Evolutionary conservation across 768 basidiomycete species (phyloP), one percentile per base, ranked within the genome.

Genomic region (Russula lepida): DNA sequence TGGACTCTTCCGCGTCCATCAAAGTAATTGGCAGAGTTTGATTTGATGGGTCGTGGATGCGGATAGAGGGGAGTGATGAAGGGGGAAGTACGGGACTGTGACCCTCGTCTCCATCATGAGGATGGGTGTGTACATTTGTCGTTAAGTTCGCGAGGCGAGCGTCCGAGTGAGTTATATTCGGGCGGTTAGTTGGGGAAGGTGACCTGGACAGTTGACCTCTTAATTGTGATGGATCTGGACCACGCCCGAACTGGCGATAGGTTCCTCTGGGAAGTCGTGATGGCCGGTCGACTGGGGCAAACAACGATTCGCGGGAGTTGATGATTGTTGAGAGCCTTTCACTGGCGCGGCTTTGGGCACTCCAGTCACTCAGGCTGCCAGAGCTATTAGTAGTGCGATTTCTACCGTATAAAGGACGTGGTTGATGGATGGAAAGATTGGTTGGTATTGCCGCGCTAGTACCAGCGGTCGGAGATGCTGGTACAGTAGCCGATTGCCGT

Each of bases 211-310:
- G 17, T 13, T 25, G 61, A 12, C 32, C 61, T 39, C 35, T 51
- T 37, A 54, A 55, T 0, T 37, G 54, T 12, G 54, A 51, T 15
- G 39, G 23, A 4, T 48, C 47, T 0, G 53, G 48, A 1, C 54
- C 60, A 27, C 37, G 54, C 43, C 60, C 60, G 1, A 61, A 54
- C 17, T 49, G 47, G 8, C 46, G 62, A 58, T 58, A 15, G 35
- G n/a, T 8, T 0, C 30, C 62, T 35, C 57, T 54, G 1, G 61
- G 37, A 12, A 13, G 17, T 48, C 30, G 56, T 15, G 56, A 28
- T 23, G 57, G 19, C 7, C 50, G 56, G 32, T 56, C 62, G 6
- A 33, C 17, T n/a, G 56, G 9, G 25, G 2, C 12, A 28, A 23
- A 56, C 5, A 37, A 17, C 8, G 51, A 54, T 17, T 58, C 61